Conservation (phyloP, 768 basidiomycete genomes). For the Trametes meyenii region DNA sequence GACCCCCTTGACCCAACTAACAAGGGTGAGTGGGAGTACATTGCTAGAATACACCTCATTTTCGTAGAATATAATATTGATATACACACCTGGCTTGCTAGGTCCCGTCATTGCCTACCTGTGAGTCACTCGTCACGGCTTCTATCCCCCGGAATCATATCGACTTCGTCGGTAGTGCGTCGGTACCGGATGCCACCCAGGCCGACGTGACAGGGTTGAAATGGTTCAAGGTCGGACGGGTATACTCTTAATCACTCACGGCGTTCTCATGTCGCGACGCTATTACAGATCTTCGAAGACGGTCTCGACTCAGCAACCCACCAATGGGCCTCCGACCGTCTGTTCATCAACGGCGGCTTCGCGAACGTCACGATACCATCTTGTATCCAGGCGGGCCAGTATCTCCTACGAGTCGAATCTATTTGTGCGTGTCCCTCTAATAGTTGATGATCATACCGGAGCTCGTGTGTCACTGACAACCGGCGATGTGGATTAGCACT, state of each 20-base stretch:
- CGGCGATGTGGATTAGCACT: slow-evolving; percentile 38
- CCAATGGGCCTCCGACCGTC: slow-evolving; percentile 49
- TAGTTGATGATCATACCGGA: background rate
- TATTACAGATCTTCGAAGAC: slow-evolving; percentile 46
- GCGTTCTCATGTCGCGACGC: background rate
- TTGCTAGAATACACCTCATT: background rate
- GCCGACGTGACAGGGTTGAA: slow-evolving; percentile 47
- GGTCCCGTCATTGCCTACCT: slow-evolving; percentile 17
- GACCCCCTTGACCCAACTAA: slow-evolving; percentile 53
- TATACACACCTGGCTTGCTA: background rate
- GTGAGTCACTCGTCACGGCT: background rate
- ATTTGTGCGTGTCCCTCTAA: slow-evolving; percentile 42
- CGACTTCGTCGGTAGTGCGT: slow-evolving; percentile 38
- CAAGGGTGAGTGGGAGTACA: slow-evolving; percentile 43
- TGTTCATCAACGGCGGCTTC: slow-evolving; percentile 51
- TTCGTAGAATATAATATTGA: background rate
- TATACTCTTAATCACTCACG: background rate
- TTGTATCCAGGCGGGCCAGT: slow-evolving; percentile 50
- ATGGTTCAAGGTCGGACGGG: slow-evolving; percentile 46
- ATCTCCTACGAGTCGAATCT: slow-evolving; percentile 52
- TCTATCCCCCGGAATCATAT: background rate
- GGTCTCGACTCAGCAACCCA: slow-evolving; percentile 37
- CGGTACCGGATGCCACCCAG: slow-evolving; percentile 49
- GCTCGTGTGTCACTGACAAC: background rate
- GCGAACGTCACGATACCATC: slow-evolving; percentile 49